Conservation (phyloP, 2,329 filamentous ascomycete species). For the Arthroderma sp. region DNA sequence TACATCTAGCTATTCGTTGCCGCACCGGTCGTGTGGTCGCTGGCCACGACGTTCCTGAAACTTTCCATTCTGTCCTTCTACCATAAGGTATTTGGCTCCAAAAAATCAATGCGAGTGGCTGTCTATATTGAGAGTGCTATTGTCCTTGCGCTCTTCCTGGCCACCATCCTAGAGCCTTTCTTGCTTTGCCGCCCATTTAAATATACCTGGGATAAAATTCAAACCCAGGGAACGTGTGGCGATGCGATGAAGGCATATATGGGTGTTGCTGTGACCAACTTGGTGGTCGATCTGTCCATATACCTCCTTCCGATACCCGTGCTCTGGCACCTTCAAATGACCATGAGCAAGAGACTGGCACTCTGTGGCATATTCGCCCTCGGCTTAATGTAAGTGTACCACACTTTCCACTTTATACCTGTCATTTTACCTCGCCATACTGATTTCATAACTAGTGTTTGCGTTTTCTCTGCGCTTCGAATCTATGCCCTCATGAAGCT, state of each 20-base stretch:
- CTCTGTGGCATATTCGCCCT: slow-evolving; percentile 3
- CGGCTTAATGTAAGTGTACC: slow-evolving; percentile 2
- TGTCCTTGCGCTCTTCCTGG: background rate
- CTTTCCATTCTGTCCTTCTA: slow-evolving; percentile 35
- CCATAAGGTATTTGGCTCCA: slow-evolving; percentile 26
- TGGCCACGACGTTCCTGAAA: slow-evolving; percentile 29
- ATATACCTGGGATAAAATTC: background rate
- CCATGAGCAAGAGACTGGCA: background rate
- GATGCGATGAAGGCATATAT: background rate
- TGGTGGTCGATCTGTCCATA: slow-evolving; percentile 2
- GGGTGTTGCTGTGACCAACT: slow-evolving; percentile 1
- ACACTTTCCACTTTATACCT: background rate
- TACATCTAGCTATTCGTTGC: slow-evolving; percentile 25
- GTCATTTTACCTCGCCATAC: background rate
- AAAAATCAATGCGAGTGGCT: slow-evolving; percentile 16
- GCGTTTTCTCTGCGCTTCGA: slow-evolving; percentile 4
- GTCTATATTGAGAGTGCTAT: slow-evolving; percentile 21
- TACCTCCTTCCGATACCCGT: slow-evolving; percentile 1
- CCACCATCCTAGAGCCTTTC: background rate
- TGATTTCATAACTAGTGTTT: background rate
- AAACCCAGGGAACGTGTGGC: background rate
- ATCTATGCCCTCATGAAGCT: background rate
- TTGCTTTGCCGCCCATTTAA: background rate
- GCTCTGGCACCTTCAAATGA: slow-evolving; percentile 1
- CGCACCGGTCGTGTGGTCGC: slow-evolving; percentile 30